These are phyloP conservation scores for Tolypocladium amazonense DNA, from an alignment of 2,329 filamentous ascomycete genomes.

Conservation along the genomic window DNA sequence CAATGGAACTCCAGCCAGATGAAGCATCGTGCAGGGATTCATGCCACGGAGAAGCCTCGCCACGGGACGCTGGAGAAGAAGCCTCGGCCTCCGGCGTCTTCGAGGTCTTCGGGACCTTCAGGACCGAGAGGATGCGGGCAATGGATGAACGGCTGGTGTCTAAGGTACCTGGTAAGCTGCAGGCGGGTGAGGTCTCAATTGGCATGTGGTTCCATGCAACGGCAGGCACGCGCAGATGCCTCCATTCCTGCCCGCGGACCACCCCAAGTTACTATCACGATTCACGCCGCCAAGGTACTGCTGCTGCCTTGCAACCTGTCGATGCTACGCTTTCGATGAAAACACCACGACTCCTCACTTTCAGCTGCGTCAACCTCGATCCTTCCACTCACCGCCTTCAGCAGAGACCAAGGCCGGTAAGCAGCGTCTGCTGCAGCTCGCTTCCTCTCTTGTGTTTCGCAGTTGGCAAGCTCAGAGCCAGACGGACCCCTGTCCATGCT, in stretches of 20 bases:
- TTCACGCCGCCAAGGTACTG: not conserved
- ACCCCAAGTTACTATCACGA: too few species aligned
- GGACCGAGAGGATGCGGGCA: not conserved
- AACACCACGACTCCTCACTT: not conserved
- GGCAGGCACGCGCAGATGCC: not conserved
- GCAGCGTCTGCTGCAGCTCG: not conserved
- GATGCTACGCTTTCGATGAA: not conserved
- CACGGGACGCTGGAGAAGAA: not conserved
- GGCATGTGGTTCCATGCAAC: not conserved
- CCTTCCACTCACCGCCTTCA: not conserved
- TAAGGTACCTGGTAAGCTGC: too few species aligned
- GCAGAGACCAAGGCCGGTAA: not conserved
- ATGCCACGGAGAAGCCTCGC: not conserved
- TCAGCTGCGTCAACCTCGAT: not conserved
- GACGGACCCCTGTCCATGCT: not conserved
- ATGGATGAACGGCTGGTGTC: too few species aligned
- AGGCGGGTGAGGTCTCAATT: not conserved
- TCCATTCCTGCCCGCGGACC: not conserved
- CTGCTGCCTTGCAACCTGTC: not conserved
- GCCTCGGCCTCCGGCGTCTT: not conserved
- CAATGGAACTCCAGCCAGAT: not conserved
- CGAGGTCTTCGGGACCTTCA: not conserved
- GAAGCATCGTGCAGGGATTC: not conserved
- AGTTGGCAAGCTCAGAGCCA: not conserved
- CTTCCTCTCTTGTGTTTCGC: not conserved